These are phyloP conservation scores for Tricholoma furcatifolium DNA, from an alignment of 768 basidiomycete species.

Conservation along the genomic window DNA sequence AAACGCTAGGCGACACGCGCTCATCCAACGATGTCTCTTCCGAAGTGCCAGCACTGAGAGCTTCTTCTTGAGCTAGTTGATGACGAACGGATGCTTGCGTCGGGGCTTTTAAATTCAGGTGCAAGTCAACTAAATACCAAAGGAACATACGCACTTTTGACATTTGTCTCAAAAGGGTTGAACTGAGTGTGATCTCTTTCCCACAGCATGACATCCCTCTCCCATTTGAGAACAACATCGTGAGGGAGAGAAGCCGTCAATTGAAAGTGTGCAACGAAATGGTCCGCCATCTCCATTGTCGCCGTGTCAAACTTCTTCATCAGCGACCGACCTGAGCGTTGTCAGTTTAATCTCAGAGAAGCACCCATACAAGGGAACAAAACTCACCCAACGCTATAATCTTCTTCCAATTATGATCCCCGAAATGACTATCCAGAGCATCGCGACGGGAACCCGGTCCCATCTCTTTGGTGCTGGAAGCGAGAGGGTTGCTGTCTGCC, in stretches of 20 bases:
- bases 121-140: background rate
- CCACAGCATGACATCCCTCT: too few relatives aligned
- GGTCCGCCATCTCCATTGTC: conserved; percentile 1
- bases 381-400: conserved; percentile 20
- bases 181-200: background rate
- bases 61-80: conserved; percentile 4
- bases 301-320: conserved; percentile 3
- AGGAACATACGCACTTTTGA: conserved; percentile 6
- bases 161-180: conserved; percentile 11
- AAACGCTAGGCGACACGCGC: background rate
- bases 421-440: too few relatives aligned
- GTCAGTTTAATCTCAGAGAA: too few relatives aligned
- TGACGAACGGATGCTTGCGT: background rate
- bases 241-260: conserved; percentile 1
- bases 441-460: too few relatives aligned
- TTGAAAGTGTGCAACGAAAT: conserved; percentile 1
- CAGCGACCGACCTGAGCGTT: conserved; percentile 2
- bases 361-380: background rate
- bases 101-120: background rate
- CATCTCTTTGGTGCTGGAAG: too few relatives aligned
- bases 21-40: too few relatives aligned
- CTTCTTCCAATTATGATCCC: conserved; percentile 30
- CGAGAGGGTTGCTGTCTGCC: too few relatives aligned
- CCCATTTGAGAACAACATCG: background rate
- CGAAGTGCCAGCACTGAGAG: too few relatives aligned